Evolutionary conservation across 202 grass and related monocot species (phyloP).

Genomic region (Setaria italica): DNA sequence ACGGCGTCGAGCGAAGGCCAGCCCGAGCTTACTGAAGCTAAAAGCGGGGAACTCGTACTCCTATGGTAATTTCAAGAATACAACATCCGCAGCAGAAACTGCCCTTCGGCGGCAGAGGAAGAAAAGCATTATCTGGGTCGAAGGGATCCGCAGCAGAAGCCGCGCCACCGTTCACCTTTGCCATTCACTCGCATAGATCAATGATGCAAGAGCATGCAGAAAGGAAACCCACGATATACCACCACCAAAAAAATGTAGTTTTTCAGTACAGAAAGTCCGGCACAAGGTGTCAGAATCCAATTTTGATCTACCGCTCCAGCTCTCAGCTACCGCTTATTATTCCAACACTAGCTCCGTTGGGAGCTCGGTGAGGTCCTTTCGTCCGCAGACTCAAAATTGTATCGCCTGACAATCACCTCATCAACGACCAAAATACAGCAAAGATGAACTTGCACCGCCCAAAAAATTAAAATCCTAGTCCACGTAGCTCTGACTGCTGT

Average conservation of each 20-base stretch:
- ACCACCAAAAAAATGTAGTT: neutral
- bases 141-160: too few species aligned
- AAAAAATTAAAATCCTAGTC: conserved; percentile 47
- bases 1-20: too few species aligned
- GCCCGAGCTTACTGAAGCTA: too few species aligned
- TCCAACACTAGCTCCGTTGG: conserved; percentile 25
- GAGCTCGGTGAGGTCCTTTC: conserved; percentile 35
- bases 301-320: conserved; percentile 34
- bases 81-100: too few species aligned
- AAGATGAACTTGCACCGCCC: conserved; percentile 46
- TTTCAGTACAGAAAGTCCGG: neutral
- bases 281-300: conserved; percentile 44
- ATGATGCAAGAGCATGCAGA: neutral
- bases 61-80: too few species aligned
- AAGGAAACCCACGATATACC: neutral
- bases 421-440: conserved; percentile 44
- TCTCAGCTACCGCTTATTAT: conserved; percentile 44
- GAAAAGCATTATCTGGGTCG: too few species aligned
- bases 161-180: too few species aligned
- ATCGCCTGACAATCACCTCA: conserved; percentile 45
- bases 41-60: too few species aligned
- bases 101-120: too few species aligned
- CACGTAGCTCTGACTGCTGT: conserved; percentile 28
- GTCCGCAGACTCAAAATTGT: conserved; percentile 54
- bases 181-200: neutral